Percentiles rank a stretch among this genome's conserved stretches.
These are phyloP conservation scores for grape (Vitis vinifera) DNA, from an alignment of 164 flowering plant genomes.

Conservation along the genomic window ASM3070453v1 NC_081807.1:7121001-7121500, in stretches of 20 bases:
- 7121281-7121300: slow-evolving; percentile 58
- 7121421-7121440: slow-evolving; percentile 52
- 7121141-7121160: slow-evolving; percentile 48
- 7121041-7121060: slow-evolving; percentile 54
- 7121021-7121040: slow-evolving; percentile 39
- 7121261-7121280: slow-evolving; percentile 48
- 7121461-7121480: slow-evolving; percentile 27
- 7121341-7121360: slow-evolving; percentile 25
- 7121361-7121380: slow-evolving; percentile 9
- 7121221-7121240: slow-evolving; percentile 75
- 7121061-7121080: slow-evolving; percentile 35
- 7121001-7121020: slow-evolving; percentile 34
- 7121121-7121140: slow-evolving; percentile 49
- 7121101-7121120: slow-evolving; percentile 21
- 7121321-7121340: slow-evolving; percentile 23
- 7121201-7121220: slow-evolving; percentile 58
- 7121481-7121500: slow-evolving; percentile 62
- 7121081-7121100: slow-evolving; percentile 29
- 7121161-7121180: slow-evolving; percentile 69
- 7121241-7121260: slow-evolving; percentile 45
- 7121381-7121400: slow-evolving; percentile 29
- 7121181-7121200: slow-evolving; percentile 73
- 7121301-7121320: slow-evolving; percentile 27
- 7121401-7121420: slow-evolving; percentile 14
- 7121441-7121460: slow-evolving; percentile 6